These are phyloP conservation scores for Blastobotrys illinoisensis DNA, from an alignment of 1,139 yeast species.

Conservation along the genomic window DNA sequence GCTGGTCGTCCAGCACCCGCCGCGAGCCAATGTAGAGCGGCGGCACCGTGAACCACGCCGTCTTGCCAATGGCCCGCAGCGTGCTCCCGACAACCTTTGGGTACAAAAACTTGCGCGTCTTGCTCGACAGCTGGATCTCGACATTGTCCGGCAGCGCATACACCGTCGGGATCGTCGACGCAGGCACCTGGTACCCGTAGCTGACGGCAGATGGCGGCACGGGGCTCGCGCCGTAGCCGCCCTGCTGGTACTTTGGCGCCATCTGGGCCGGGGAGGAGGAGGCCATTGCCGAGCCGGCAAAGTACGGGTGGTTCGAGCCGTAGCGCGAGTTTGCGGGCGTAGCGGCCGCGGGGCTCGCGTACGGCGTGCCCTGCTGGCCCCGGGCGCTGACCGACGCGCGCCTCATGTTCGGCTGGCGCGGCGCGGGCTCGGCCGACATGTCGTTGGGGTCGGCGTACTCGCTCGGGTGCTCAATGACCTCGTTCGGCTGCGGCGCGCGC, in stretches of 20 bases:
- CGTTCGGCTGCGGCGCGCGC: constrained; percentile 67
- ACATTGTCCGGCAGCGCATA: constrained; percentile 26
- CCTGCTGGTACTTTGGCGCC: not conserved
- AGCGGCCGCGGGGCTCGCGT: not conserved
- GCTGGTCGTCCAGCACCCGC: constrained; percentile 10
- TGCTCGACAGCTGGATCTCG: constrained; percentile 22
- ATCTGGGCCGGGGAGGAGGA: not conserved
- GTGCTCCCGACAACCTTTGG: not conserved
- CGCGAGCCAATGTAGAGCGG: constrained; percentile 57
- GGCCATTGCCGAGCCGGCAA: not conserved
- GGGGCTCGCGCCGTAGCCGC: not conserved
- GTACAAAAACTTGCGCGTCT: constrained; percentile 22
- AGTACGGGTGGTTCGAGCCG: not conserved
- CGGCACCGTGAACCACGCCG: constrained; percentile 79
- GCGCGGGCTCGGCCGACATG: constrained; percentile 4
- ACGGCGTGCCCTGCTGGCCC: not conserved
- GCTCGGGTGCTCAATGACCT: constrained; percentile 62
- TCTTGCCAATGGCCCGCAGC: constrained; percentile 28
- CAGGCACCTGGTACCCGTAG: not conserved
- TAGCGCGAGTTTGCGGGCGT: not conserved
- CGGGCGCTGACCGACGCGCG: not conserved
- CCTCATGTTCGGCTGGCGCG: constrained; percentile 6
- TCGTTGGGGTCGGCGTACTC: constrained; percentile 27
- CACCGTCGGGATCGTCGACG: constrained; percentile 11
- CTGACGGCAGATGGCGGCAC: not conserved